A percentile compares a stretch with the other conserved stretches of the same genome.
phyloP scores from a whole-genome alignment of 2,329 filamentous ascomycete species.

The Myriosclerotinia curreyana region DNA sequence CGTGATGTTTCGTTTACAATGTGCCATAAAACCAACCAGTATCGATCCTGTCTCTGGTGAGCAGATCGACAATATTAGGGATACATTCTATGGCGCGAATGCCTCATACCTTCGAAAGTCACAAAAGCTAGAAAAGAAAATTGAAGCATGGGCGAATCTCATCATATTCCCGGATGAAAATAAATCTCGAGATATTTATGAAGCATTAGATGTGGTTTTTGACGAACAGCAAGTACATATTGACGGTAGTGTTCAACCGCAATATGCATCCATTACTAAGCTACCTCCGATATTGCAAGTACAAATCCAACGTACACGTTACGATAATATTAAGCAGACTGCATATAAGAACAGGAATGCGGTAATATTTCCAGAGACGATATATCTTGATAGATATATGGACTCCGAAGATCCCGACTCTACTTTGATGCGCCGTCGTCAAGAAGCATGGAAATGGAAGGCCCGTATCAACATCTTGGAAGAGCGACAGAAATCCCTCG shows the following conservation, averaged over 20 bases:
- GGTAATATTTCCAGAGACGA: slow-evolving; percentile 72
- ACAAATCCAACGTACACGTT: slow-evolving; percentile 79
- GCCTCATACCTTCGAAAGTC: slow-evolving; percentile 58
- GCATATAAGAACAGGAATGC: slow-evolving; percentile 73
- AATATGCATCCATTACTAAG: slow-evolving; percentile 70
- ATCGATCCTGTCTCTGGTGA: slow-evolving; percentile 64
- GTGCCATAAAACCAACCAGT: slow-evolving; percentile 72
- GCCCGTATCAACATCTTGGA: slow-evolving; percentile 57
- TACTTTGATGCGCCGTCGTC: slow-evolving; percentile 60
- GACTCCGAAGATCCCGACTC: slow-evolving; percentile 57
- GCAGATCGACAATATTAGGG: slow-evolving; percentile 76
- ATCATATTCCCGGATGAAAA: slow-evolving; percentile 56
- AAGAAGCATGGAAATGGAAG: slow-evolving; percentile 73
- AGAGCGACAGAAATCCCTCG: slow-evolving; percentile 37
- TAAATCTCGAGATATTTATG: slow-evolving; percentile 65
- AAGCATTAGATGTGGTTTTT: slow-evolving; percentile 81
- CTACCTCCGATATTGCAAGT: slow-evolving; percentile 85
- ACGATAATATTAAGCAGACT: slow-evolving; percentile 57
- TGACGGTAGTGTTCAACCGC: slow-evolving; percentile 55
- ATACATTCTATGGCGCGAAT: slow-evolving; percentile 63
- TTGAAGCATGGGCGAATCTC: slow-evolving; percentile 50
- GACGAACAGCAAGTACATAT: slow-evolving; percentile 73
- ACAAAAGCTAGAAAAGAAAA: slow-evolving; percentile 43
- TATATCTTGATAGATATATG: slow-evolving; percentile 89
- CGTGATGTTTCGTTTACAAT: slow-evolving; percentile 85